Evolutionary conservation across 495 filamentous ascomycete species (phyloP), one percentile per base, ranked within the genome.

Genomic region (Penicillium parvum): DNA sequence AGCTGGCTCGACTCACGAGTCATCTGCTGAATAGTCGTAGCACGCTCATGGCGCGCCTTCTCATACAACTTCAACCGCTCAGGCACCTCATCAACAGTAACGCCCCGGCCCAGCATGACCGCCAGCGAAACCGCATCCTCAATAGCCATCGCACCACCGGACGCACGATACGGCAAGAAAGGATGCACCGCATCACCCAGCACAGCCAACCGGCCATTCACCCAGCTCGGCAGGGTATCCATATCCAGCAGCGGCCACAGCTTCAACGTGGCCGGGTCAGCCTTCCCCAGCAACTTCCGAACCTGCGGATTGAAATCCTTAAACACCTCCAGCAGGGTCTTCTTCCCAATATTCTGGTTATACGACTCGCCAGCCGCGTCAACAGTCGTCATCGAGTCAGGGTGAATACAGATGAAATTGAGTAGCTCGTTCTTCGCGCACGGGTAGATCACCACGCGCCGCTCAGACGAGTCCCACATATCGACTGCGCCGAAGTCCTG

Each of bases 171-270:
- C 5, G 77, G 77, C 22, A 72, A 50, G 51, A 83, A 82, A 4
- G 79, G 80, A 61, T 85, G 81, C 19, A 75, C 79, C 0, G 81
- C 75, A 67, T 84, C 82, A 2, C 82, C 81, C 3, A 85, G 35
- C 0, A 81, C 57, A 4, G 66, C 76, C 20, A 83, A 39, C 16
- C 61, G 66, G 3, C 55, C 72, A 4, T 73, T 61, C 1, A 69
- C 58, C 74, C 75, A 85, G 1, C 65, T 71, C 0, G 71, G 66
- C n/a, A 84, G 47, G 11, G 64, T 57, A 4, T 72, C 64, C 70
- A 79, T 81, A 50, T 84, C 80, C 1, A 80, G 53, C 7, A 84
- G 60, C 15, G 70, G 69, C 78, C 78, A 83, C 0, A 83, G 64
- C 47, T 72, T 77, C 12, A 83, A 40, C 5, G 62, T 72, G 8